These are phyloP conservation scores for Stemphylium beticola DNA, from an alignment of 2,329 filamentous ascomycete species.

Conservation along the genomic window DNA sequence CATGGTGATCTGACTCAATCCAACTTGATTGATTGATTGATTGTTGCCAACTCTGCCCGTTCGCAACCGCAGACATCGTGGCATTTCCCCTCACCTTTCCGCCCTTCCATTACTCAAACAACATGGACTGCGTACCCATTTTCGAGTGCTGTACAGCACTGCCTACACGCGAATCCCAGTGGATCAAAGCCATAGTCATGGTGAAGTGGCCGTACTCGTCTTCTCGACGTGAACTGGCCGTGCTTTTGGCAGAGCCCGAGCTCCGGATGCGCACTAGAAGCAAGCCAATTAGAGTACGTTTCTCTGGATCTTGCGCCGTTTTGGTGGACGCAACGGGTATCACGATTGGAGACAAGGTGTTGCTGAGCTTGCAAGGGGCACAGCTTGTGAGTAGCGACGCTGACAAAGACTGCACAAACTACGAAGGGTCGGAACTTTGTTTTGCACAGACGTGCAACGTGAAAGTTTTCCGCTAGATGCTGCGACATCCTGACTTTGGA, in stretches of 20 bases:
- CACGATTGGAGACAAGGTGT: not conserved
- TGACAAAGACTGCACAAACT: too few species aligned
- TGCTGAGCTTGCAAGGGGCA: not conserved
- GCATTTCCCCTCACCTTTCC: too few species aligned
- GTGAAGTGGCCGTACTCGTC: conserved; percentile 1
- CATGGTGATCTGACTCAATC: too few species aligned
- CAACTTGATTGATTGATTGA: too few species aligned
- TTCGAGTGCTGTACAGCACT: not conserved
- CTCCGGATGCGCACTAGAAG: not conserved
- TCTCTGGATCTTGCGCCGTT: not conserved
- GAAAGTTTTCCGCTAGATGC: too few species aligned
- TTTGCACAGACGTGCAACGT: too few species aligned
- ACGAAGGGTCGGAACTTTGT: too few species aligned
- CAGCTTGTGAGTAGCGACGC: too few species aligned
- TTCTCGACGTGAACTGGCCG: not conserved
- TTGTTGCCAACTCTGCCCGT: too few species aligned
- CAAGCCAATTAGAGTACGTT: not conserved
- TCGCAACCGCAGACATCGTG: too few species aligned
- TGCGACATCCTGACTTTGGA: too few species aligned
- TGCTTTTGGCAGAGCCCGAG: not conserved
- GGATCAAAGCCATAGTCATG: not conserved
- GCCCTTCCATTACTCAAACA: too few species aligned
- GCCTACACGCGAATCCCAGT: not conserved
- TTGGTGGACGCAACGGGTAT: not conserved
- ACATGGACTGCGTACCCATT: not conserved